phyloP scores from a whole-genome alignment of 768 basidiomycete species.

The Suillus lakei region DNA sequence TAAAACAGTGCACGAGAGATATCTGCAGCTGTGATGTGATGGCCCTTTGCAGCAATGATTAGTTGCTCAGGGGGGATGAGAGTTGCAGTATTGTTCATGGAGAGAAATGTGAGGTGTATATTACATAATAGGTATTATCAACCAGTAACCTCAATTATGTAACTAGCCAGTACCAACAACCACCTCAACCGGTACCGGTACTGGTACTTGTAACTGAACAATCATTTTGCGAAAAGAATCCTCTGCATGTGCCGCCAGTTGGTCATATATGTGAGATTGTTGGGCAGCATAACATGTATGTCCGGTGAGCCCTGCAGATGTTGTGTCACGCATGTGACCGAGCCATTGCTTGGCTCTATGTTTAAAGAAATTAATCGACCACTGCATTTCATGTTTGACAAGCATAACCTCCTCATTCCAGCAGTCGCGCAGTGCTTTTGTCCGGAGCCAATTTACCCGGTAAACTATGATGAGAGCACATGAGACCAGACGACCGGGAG shows the following conservation, averaged over 20 bases:
- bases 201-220: too few species aligned
- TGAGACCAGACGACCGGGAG: neutral
- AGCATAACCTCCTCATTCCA: conserved; percentile 12
- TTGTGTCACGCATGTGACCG: neutral
- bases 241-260: neutral
- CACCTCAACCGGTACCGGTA: too few species aligned
- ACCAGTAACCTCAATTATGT: too few species aligned
- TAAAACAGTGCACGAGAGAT: neutral
- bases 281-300: neutral
- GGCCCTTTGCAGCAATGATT: too few species aligned
- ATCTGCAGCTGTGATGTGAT: neutral
- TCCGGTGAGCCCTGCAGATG: neutral
- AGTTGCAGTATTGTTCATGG: too few species aligned
- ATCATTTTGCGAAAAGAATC: neutral
- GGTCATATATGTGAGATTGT: conserved; percentile 1
- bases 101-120: too few species aligned
- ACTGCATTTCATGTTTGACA: conserved; percentile 3
- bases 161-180: too few species aligned
- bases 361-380: neutral
- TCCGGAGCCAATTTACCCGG: conserved; percentile 11
- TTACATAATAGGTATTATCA: too few species aligned
- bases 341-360: neutral
- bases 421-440: conserved; percentile 4
- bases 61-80: too few species aligned
- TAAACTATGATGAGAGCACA: conserved; percentile 7